Percentiles rank a stretch among this genome's conserved stretches.
Conservation (phyloP, 2,329 filamentous ascomycete genomes). For the Pezizomycotina sp. region DNA sequence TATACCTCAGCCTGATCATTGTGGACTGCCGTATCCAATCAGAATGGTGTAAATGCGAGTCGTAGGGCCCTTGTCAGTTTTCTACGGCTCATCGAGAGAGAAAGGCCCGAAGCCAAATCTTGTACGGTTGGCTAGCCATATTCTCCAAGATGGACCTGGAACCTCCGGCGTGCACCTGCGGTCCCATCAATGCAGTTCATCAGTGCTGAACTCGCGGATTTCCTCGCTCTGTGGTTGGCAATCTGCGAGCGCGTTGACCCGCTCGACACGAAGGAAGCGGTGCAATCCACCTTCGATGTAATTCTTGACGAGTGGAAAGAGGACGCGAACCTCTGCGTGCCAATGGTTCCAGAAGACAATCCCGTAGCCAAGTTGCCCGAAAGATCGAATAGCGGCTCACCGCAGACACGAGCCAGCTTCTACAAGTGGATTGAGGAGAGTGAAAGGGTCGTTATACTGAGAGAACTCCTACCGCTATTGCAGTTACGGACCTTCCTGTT, state of each 20-base stretch:
- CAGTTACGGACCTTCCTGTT: constrained; percentile 10
- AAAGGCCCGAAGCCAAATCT: constrained; percentile 1
- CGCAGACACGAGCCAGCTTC: neutral
- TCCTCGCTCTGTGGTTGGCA: constrained; percentile 4
- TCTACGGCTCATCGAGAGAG: no score
- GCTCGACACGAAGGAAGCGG: neutral
- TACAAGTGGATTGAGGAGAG: constrained; percentile 2
- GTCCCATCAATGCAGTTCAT: constrained; percentile 3
- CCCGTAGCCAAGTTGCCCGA: no score
- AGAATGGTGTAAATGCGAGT: constrained; percentile 4
- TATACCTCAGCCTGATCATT: constrained; percentile 4
- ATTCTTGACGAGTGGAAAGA: constrained; percentile 3
- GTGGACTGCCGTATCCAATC: constrained; percentile 6
- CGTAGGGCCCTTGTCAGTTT: no score
- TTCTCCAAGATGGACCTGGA: neutral
- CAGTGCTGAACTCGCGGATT: constrained; percentile 1
- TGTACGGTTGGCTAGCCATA: constrained; percentile 1
- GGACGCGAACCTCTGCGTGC: no score
- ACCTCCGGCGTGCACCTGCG: constrained; percentile 2
- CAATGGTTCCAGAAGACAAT: no score
- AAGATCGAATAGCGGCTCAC: no score
- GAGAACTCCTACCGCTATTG: constrained; percentile 6
- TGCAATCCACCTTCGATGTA: neutral
- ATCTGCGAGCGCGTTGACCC: constrained; percentile 1
- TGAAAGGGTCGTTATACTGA: neutral